phyloP scores from a whole-genome alignment of 2,329 filamentous ascomycete species.

The Huntiella bhutanensis region DNA sequence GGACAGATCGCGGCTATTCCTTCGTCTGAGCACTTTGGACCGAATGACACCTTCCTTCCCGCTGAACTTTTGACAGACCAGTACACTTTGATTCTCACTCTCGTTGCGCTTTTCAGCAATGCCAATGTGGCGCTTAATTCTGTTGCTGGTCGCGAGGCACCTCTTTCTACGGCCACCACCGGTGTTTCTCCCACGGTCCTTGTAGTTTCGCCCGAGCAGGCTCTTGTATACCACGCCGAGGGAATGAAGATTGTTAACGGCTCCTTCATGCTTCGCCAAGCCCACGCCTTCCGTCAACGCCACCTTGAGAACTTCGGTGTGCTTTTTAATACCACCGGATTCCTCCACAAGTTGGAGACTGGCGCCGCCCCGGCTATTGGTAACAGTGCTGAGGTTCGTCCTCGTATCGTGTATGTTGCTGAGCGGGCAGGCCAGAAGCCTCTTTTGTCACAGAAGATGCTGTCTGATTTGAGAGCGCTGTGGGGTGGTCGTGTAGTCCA shows the following conservation, averaged over 20 bases:
- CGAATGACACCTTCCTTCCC: conserved; percentile 66
- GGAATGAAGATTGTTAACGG: not conserved
- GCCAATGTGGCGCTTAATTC: conserved; percentile 76
- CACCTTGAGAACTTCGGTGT: conserved; percentile 50
- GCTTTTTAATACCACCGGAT: conserved; percentile 42
- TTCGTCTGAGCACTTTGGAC: conserved; percentile 49
- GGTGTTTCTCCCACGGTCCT: conserved; percentile 67
- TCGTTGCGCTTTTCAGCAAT: conserved; percentile 70
- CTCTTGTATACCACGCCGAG: conserved; percentile 7
- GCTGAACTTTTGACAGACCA: conserved; percentile 64
- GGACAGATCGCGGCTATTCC: conserved; percentile 62
- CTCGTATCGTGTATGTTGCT: conserved; percentile 63
- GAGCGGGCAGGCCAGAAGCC: conserved; percentile 50
- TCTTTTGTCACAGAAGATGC: conserved; percentile 43
- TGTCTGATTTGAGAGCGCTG: conserved; percentile 69
- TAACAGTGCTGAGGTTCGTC: conserved; percentile 36
- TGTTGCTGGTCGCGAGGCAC: conserved; percentile 53
- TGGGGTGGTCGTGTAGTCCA: conserved; percentile 67
- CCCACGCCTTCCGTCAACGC: conserved; percentile 54
- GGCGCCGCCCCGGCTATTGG: conserved; percentile 41
- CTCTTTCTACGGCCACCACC: conserved; percentile 54
- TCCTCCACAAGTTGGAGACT: conserved; percentile 22
- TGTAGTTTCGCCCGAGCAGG: conserved; percentile 47
- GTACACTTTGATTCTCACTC: conserved; percentile 60
- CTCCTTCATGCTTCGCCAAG: conserved; percentile 48